phyloP scores from a whole-genome alignment of 108 stramenopile genomes.

The Asterionellopsis glacialis region DNA sequence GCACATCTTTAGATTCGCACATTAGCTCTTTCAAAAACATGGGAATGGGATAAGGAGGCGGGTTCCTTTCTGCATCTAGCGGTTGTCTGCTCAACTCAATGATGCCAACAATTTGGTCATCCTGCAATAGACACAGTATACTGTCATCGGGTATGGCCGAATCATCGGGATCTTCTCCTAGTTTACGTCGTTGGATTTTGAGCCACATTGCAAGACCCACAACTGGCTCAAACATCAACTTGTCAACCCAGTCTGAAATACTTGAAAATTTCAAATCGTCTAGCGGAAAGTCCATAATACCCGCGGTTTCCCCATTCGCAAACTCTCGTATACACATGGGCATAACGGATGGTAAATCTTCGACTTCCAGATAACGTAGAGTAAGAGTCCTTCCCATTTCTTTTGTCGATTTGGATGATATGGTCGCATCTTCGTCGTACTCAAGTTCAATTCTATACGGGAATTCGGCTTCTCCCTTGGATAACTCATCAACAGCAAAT shows the following conservation, averaged over 20 bases:
- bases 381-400: conserved; percentile 4
- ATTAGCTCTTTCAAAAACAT: conserved; percentile 27
- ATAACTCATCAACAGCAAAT: background rate
- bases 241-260: conserved; percentile 23
- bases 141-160: conserved; percentile 13
- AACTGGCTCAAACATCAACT: conserved; percentile 13
- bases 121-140: background rate
- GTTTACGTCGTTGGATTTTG: conserved; percentile 6
- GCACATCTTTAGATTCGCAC: background rate
- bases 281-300: conserved; percentile 4
- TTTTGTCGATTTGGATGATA: background rate
- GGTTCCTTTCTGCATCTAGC: conserved; percentile 47
- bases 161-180: conserved; percentile 2
- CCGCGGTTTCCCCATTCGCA: conserved; percentile 3
- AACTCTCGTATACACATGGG: conserved; percentile 35
- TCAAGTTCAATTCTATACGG: background rate
- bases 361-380: conserved; percentile 18
- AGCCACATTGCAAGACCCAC: conserved; percentile 7
- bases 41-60: conserved; percentile 56
- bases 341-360: conserved; percentile 18
- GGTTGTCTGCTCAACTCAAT: conserved; percentile 66
- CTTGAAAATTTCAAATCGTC: conserved; percentile 1
- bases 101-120: conserved; percentile 53
- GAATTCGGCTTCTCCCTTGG: background rate
- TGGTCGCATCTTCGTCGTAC: background rate